These are phyloP conservation scores for Coemansia sp. DNA, from an alignment of 371 early-diverging fungal species.

Conservation along the genomic window DNA sequence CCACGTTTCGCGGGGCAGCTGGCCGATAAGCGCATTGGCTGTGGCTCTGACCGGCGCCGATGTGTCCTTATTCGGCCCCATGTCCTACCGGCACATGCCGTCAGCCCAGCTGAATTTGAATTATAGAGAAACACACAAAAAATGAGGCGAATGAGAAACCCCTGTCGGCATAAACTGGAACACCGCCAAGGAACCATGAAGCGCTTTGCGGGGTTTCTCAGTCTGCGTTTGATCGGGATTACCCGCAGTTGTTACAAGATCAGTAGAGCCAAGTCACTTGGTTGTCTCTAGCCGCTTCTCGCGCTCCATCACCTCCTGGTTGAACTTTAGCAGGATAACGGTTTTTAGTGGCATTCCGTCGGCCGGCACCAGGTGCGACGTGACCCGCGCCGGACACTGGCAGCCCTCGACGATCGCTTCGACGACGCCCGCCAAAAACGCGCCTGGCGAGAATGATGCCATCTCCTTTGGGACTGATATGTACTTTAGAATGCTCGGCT, in stretches of 20 bases:
- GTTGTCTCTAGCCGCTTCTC: constrained; percentile 62
- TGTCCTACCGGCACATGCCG: not conserved
- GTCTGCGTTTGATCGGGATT: too few species aligned
- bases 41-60: too few species aligned
- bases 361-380: constrained; percentile 88
- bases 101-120: not conserved
- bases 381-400: constrained; percentile 91
- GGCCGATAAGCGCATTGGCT: constrained; percentile 14
- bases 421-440: constrained; percentile 93
- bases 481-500: constrained; percentile 82
- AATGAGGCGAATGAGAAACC: not conserved
- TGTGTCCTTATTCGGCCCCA: constrained; percentile 5
- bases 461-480: constrained; percentile 93
- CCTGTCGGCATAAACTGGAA: too few species aligned
- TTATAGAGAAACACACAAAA: not conserved
- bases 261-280: constrained; percentile 18
- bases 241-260: not conserved
- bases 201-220: too few species aligned
- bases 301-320: constrained; percentile 73
- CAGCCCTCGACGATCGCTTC: constrained; percentile 91
- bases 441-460: constrained; percentile 85
- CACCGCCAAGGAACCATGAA: too few species aligned
- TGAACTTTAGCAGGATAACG: constrained; percentile 93
- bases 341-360: constrained; percentile 91
- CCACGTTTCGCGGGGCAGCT: constrained; percentile 26